A percentile compares a stretch with the other conserved stretches of the same genome.
Evolutionary conservation across 768 basidiomycete genomes (phyloP).

Genomic region (Boletus rubescentipes): DNA sequence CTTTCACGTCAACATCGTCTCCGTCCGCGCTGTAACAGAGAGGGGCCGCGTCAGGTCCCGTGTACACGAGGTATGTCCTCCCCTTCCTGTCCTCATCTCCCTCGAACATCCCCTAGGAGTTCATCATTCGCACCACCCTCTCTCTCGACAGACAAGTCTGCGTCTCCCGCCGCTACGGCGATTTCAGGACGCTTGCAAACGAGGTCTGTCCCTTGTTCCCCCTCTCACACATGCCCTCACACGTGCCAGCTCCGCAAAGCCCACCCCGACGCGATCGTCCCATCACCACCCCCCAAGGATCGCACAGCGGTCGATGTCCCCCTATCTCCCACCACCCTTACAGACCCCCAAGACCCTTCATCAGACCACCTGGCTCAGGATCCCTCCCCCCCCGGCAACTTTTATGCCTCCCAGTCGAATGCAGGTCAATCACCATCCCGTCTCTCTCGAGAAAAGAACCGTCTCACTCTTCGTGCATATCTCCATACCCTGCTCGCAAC

Average conservation of each 20-base stretch:
- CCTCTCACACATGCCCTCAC: slow-evolving; percentile 10
- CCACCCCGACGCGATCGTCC: slow-evolving; percentile 80
- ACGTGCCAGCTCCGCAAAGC: slow-evolving; percentile 72
- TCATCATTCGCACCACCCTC: slow-evolving; percentile 86
- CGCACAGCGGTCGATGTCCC: slow-evolving; percentile 62
- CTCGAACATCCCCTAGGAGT: slow-evolving; percentile 61
- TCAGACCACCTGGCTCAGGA: slow-evolving; percentile 57
- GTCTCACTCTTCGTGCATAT: slow-evolving; percentile 91
- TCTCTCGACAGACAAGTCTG: slow-evolving; percentile 71
- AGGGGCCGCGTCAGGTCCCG: slow-evolving; percentile 85
- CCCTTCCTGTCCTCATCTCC: not conserved
- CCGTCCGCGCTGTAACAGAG: slow-evolving; percentile 79
- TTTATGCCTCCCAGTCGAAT: not conserved
- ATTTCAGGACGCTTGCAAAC: slow-evolving; percentile 84
- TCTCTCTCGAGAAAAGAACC: slow-evolving; percentile 89
- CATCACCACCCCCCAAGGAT: slow-evolving; percentile 87
- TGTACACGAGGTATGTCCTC: slow-evolving; percentile 71
- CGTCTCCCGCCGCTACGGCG: slow-evolving; percentile 92
- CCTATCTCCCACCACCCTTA: slow-evolving; percentile 9
- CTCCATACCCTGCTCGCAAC: slow-evolving; percentile 76
- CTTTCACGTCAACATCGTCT: slow-evolving; percentile 91
- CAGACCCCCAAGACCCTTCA: slow-evolving; percentile 6
- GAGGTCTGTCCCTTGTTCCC: slow-evolving; percentile 52
- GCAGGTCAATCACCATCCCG: slow-evolving; percentile 28
- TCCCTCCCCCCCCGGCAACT: slow-evolving; percentile 64